Conservation (phyloP, 768 basidiomycete genomes). For the Tricholoma sp. region DNA sequence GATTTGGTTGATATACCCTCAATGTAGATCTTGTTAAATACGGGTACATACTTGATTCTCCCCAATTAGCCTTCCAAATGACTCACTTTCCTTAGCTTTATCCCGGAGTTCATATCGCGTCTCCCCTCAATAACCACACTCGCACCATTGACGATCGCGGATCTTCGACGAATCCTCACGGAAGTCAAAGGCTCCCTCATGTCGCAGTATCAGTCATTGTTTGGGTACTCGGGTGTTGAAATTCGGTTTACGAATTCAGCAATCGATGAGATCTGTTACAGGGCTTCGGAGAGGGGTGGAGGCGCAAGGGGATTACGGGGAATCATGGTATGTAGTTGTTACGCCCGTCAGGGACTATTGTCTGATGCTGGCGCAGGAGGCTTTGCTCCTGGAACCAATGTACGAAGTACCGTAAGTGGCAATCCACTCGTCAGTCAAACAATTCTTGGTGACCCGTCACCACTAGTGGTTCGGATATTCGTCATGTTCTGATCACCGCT, state of each 20-base stretch:
- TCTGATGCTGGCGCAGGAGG: slow-evolving; percentile 47
- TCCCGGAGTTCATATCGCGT: slow-evolving; percentile 93
- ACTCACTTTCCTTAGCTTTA: slow-evolving; percentile 51
- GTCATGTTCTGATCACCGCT: slow-evolving; percentile 78
- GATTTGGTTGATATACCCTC: background rate
- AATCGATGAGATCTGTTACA: slow-evolving; percentile 73
- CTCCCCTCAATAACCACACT: slow-evolving; percentile 90
- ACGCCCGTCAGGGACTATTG: background rate
- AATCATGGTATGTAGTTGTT: slow-evolving; percentile 58
- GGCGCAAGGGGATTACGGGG: slow-evolving; percentile 88
- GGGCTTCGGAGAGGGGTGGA: slow-evolving; percentile 76
- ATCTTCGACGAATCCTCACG: slow-evolving; percentile 85
- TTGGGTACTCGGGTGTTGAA: slow-evolving; percentile 79
- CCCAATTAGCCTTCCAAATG: background rate
- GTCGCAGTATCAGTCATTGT: slow-evolving; percentile 83
- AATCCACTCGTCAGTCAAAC: background rate
- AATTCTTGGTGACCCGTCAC: background rate
- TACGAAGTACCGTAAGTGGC: slow-evolving; percentile 81
- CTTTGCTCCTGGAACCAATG: slow-evolving; percentile 83
- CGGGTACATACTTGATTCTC: slow-evolving; percentile 41
- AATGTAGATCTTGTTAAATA: slow-evolving; percentile 77
- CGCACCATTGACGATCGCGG: slow-evolving; percentile 68
- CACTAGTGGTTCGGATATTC: slow-evolving; percentile 44
- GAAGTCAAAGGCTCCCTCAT: slow-evolving; percentile 90
- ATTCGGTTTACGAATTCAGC: slow-evolving; percentile 82